Base-by-base conservation (phyloP, 257 asterid genomes). In the Anisodus tanguticus region DNA sequence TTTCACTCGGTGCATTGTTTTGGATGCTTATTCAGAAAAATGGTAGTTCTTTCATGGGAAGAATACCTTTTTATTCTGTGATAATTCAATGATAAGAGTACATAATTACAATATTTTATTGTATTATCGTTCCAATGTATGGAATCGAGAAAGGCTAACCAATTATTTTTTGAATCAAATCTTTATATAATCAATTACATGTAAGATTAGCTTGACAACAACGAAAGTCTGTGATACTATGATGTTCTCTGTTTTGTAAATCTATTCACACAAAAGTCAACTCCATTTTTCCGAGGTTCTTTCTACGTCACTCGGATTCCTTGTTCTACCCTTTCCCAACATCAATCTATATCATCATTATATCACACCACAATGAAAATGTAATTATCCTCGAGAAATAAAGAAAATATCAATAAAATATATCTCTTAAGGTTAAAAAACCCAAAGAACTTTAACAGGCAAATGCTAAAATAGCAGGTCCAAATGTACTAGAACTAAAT, bases 11-110 rank as follows among this genome's bases (percentile, higher is more conserved):
- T 11, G 58, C 60, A 74, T 31, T 47, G 59, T 47, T 74, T 74
- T 47, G 80, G 47, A 41, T 19, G 60, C 80, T 19, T 47, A 49
- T 47, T 74, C 80, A 49, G 62, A 12, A 49, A 72, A 74, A 74
- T 74, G 62, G 80, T 13, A 74, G 54, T 74, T 74, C 80, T 11
- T 49, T 74, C 41, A 74, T 22, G 80, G 80, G 80, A 22, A 49
- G 13, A 74, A 19, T 47, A 66, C 49, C 74, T 12, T 35, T 6
- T 54, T 49, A 45, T 47, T 49, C n/a, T 72, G 59, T 47, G 19
- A 5, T 45, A n/a, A 45, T 19, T 72, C 60, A 72, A 47, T 19
- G 9, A 47, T 47, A n/a, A 47, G 60, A 47, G 45, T 74, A 76
- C 81, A 51, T 76, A 51, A 22, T 76, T 51, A 51, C 63, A 22